A percentile compares a stretch with the other conserved stretches of the same genome.
Conservation (phyloP, 495 filamentous ascomycete genomes). For the Trichoderma virens region DNA sequence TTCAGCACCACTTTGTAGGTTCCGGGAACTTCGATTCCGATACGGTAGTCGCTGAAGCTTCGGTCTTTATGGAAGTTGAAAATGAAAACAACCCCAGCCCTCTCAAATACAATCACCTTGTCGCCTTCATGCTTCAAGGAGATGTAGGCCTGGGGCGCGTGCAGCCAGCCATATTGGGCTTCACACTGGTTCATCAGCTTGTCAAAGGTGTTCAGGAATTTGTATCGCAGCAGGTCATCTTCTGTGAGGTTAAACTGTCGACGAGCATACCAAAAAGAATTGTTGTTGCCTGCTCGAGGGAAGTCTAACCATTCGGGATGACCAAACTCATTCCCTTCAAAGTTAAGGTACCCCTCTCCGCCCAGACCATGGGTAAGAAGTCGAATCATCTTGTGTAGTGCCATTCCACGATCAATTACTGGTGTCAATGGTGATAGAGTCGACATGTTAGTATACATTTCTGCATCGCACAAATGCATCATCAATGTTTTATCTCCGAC, state of each 20-base stretch:
- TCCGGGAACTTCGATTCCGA: conserved; percentile 75
- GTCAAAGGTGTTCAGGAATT: conserved; percentile 93
- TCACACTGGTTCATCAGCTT: conserved; percentile 80
- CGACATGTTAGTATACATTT: conserved; percentile 98
- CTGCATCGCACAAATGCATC: conserved; percentile 96
- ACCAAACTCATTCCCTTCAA: conserved; percentile 97
- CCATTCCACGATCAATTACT: conserved; percentile 83
- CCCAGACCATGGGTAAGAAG: conserved; percentile 90
- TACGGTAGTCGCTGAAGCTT: conserved; percentile 87
- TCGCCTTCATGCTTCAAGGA: conserved; percentile 89
- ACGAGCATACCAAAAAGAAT: conserved; percentile 94
- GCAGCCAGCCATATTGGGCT: conserved; percentile 87
- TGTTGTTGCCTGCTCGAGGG: conserved; percentile 86
- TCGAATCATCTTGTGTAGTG: conserved; percentile 94
- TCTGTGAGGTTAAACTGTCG: conserved; percentile 91
- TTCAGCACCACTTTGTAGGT: conserved; percentile 87
- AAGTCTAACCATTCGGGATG: conserved; percentile 99
- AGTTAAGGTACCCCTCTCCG: conserved; percentile 96
- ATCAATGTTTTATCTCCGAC: conserved; percentile 94
- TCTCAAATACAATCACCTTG: conserved; percentile 94
- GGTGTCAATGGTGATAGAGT: conserved; percentile 72
- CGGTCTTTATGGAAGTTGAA: conserved; percentile 92
- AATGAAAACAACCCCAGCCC: conserved; percentile 81
- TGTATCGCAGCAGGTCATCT: conserved; percentile 77
- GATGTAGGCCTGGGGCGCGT: conserved; percentile 79